Evolutionary conservation across 2,329 filamentous ascomycete species (phyloP).

Genomic region (Aspergillus amoenus): DNA sequence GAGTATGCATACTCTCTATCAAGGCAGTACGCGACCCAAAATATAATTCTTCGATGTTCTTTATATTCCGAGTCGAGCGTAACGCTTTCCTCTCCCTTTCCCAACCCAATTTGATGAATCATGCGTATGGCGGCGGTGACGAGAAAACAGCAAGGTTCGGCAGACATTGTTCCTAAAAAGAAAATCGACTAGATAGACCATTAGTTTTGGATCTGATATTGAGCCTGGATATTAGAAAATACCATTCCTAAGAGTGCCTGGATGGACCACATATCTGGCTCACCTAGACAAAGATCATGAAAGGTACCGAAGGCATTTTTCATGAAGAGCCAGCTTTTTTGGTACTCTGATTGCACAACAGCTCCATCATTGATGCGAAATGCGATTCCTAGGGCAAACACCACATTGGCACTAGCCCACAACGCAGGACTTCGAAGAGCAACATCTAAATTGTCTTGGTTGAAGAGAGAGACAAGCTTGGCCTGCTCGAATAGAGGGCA

Average conservation of each 20-base stretch:
- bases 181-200: slow-evolving; percentile 10
- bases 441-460: slow-evolving; percentile 2
- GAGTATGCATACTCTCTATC: slow-evolving; percentile 18
- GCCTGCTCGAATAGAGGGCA: slow-evolving; percentile 15
- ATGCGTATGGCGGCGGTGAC: slow-evolving; percentile 16
- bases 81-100: neutral
- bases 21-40: slow-evolving; percentile 19
- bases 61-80: slow-evolving; percentile 2
- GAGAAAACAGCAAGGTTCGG: slow-evolving; percentile 15
- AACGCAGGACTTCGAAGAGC: slow-evolving; percentile 7
- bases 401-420: slow-evolving; percentile 17
- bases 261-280: slow-evolving; percentile 16
- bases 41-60: slow-evolving; percentile 13
- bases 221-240: neutral
- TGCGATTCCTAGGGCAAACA: slow-evolving; percentile 16
- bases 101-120: slow-evolving; percentile 15
- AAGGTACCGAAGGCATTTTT: slow-evolving; percentile 16
- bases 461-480: slow-evolving; percentile 13
- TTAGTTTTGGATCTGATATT: neutral
- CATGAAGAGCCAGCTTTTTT: slow-evolving; percentile 18
- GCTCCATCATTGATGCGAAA: slow-evolving; percentile 3
- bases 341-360: slow-evolving; percentile 6
- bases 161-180: slow-evolving; percentile 13
- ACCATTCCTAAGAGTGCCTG: slow-evolving; percentile 19
- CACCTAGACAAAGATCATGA: slow-evolving; percentile 14